A percentile compares a stretch with the other conserved stretches of the same genome.
Conservation (phyloP, 208 protist species). For the Crithidia acanthocephali region DNA sequence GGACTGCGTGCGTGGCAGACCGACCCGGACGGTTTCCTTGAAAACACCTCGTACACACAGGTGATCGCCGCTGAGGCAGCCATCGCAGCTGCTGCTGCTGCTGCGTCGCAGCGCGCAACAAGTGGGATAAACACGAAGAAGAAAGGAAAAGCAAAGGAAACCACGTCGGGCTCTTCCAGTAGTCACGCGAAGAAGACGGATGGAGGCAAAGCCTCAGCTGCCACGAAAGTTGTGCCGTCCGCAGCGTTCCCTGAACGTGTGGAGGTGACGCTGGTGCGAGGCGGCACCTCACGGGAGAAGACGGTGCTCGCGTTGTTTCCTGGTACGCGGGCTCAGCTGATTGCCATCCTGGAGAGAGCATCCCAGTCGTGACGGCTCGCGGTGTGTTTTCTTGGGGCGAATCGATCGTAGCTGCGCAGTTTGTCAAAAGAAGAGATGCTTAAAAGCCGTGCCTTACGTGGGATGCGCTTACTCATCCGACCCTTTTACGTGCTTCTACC, state of each 20-base stretch:
- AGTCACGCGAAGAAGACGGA: neutral
- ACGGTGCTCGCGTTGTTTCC: slow-evolving; percentile 58
- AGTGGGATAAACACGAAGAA: slow-evolving; percentile 15
- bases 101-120: neutral
- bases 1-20: slow-evolving; percentile 32
- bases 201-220: neutral
- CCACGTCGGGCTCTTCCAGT: neutral
- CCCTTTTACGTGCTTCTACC: too few relatives aligned
- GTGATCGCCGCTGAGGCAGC: slow-evolving; percentile 18
- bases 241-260: slow-evolving; percentile 35
- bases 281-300: slow-evolving; percentile 66
- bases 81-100: neutral
- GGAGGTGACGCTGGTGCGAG: slow-evolving; percentile 53
- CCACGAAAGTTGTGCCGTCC: neutral
- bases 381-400: neutral
- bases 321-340: slow-evolving; percentile 58
- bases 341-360: slow-evolving; percentile 50
- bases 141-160: slow-evolving; percentile 26
- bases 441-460: too few relatives aligned
- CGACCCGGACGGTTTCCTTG: slow-evolving; percentile 22
- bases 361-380: slow-evolving; percentile 2
- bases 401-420: too few relatives aligned
- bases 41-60: slow-evolving; percentile 32
- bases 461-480: too few relatives aligned
- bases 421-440: too few relatives aligned